phyloP scores from a whole-genome alignment of 1,284 basidiomycete genomes.

The Tetrapyrgos nigripes region DNA sequence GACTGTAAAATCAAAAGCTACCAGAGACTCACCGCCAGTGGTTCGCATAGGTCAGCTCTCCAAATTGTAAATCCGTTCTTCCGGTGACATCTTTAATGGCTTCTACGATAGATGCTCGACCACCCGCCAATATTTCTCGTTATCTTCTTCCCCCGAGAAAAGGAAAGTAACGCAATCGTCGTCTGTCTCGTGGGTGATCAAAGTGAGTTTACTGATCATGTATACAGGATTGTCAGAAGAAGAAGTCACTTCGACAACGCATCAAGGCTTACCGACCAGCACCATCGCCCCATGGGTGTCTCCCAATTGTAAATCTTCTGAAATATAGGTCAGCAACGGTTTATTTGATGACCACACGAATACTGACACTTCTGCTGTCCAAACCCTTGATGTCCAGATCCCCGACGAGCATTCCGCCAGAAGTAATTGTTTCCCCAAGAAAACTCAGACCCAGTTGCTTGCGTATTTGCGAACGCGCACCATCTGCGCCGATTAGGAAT shows the following conservation, averaged over 20 bases:
- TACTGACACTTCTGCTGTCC: not conserved
- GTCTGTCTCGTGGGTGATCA: too few species aligned
- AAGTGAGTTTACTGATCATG: too few species aligned
- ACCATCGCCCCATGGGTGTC: not conserved
- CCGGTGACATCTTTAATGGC: slow-evolving; percentile 38
- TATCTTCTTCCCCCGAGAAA: too few species aligned
- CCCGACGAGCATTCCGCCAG: slow-evolving; percentile 26
- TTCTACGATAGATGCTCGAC: slow-evolving; percentile 35
- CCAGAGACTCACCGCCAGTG: slow-evolving; percentile 13
- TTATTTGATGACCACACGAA: too few species aligned
- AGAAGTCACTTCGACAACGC: too few species aligned
- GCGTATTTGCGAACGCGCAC: slow-evolving; percentile 15
- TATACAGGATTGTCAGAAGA: too few species aligned
- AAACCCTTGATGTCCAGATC: slow-evolving; percentile 23
- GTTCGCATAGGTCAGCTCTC: slow-evolving; percentile 5
- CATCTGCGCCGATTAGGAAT: slow-evolving; percentile 19
- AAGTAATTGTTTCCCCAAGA: not conserved
- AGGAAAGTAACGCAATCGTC: too few species aligned
- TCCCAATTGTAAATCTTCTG: not conserved
- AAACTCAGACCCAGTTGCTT: slow-evolving; percentile 14
- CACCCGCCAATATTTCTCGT: slow-evolving; percentile 22
- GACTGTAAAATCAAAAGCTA: too few species aligned
- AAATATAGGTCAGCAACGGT: not conserved
- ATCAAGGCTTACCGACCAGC: too few species aligned
- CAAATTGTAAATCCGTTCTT: slow-evolving; percentile 20